Base-by-base conservation (phyloP, 768 basidiomycete genomes). In the Russula brevipes region DNA sequence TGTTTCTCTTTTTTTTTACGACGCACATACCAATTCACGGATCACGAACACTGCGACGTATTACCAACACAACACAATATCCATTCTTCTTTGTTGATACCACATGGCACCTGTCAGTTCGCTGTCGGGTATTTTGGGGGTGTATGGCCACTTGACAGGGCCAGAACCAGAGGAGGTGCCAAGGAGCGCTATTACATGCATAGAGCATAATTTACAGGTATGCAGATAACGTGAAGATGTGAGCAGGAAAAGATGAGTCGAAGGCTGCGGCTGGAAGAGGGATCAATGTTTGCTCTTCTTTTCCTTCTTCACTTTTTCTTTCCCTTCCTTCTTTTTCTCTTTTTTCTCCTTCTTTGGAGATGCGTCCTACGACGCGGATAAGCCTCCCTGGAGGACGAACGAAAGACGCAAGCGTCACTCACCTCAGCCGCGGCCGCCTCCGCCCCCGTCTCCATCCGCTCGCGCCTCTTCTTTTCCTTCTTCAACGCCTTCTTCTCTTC, bases 401-500 rank as follows among this genome's bases (percentile, higher is more conserved):
- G 64, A 55, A 51, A 33, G 12, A n/a, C 41, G n/a, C 24, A 24
- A 16, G 24, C 33, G 45, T 53, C 33, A 63, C 77, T 66, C 58
- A 79, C 81, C 64, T 75, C 78, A 57, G 71, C 78, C 19, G 67
- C 79, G 19, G 75, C 79, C 67, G 80, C 80, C 38, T 75, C 79
- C 67, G 75, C 79, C 67, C 80, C 80, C 36, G 75, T 79, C 68
- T 80, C 81, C 39, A 71, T 75, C 73, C 76, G 81, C 68, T 83
- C 78, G 69, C 83, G 80, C 76, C 89, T 89, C 72, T 82, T 81
- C 72, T 82, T 81, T 49, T 85, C 86, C 75, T 87, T 90, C 75
- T 89, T 91, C 73, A 87, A 74, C 17, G 88, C 87, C 78, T 89
- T 91, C 80, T 90, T 90, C 76, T 92, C 89, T 75, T 91, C 89